These are phyloP conservation scores for Umbelopsis vinacea DNA, from an alignment of 192 early-diverging fungal species.

Conservation along the genomic window DNA sequence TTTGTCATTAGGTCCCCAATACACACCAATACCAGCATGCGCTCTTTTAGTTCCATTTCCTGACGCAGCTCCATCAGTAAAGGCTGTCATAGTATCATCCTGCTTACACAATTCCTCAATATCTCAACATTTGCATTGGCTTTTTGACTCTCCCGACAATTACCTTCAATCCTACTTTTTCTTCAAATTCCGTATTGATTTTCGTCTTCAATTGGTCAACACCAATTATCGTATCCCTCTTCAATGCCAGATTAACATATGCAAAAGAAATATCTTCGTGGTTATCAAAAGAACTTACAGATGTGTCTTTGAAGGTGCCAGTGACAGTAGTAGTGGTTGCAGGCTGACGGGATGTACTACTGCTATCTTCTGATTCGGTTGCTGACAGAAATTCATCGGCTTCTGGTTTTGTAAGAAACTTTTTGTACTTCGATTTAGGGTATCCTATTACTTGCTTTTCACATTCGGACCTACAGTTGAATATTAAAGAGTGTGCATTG, in stretches of 20 bases:
- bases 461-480: conserved; percentile 62
- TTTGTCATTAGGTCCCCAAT: conserved; percentile 72
- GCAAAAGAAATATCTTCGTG: too few relatives aligned
- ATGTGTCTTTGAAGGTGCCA: not conserved
- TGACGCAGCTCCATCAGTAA: conserved; percentile 83
- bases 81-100: conserved; percentile 45
- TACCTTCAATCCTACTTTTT: not conserved
- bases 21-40: conserved; percentile 85
- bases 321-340: conserved; percentile 1
- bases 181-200: not conserved
- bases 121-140: too few relatives aligned
- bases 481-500: not conserved
- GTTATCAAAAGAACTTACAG: not conserved
- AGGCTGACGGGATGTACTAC: too few relatives aligned
- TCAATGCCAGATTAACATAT: not conserved
- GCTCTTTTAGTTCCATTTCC: conserved; percentile 71
- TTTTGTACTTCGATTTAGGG: conserved; percentile 63
- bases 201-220: not conserved
- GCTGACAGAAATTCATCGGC: conserved; percentile 54
- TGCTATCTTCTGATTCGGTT: not conserved
- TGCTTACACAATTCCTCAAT: not conserved
- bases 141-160: too few relatives aligned
- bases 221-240: not conserved
- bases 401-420: conserved; percentile 57
- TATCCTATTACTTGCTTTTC: conserved; percentile 55